These are phyloP conservation scores for Oryza coarctata DNA, from an alignment of 176 grass and related monocot species.

Conservation along the genomic window DNA sequence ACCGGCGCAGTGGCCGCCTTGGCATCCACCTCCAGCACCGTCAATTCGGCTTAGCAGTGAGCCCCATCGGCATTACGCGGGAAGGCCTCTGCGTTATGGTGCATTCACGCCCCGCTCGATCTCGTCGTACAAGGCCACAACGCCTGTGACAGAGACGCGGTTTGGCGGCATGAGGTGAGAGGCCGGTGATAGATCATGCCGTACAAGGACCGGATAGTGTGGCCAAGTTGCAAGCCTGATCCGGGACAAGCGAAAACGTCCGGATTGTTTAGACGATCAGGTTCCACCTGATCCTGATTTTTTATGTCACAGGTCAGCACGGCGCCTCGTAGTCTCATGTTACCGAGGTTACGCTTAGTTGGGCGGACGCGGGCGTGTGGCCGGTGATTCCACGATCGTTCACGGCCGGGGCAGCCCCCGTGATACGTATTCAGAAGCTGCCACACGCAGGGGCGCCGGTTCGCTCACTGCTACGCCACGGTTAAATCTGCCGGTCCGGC, in stretches of 20 bases:
- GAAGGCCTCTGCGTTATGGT: background rate
- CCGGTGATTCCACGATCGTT: background rate
- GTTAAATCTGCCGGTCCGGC: slow-evolving; percentile 32
- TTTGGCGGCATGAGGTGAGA: slow-evolving; percentile 2
- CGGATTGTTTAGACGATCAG: slow-evolving; percentile 7
- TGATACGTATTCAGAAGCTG: background rate
- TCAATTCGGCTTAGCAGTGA: background rate
- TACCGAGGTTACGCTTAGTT: slow-evolving; percentile 4
- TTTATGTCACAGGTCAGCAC: background rate
- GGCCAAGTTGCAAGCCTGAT: slow-evolving; percentile 3
- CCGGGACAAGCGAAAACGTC: background rate
- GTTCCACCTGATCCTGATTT: background rate
- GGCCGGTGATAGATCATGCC: background rate
- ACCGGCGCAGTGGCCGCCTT: background rate
- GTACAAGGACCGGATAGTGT: background rate
- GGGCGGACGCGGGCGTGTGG: background rate
- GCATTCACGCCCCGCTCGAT: background rate
- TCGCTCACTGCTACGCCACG: slow-evolving; percentile 24
- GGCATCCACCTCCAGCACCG: background rate
- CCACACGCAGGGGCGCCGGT: slow-evolving; percentile 17
- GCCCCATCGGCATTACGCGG: background rate
- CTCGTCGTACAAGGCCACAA: background rate
- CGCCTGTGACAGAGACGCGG: background rate
- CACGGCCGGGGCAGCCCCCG: background rate
- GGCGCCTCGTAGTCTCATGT: background rate